Evolutionary conservation across 225 moss, liverwort and hornwort species (phyloP), one percentile per base, ranked within the genome.

Genomic region (Ulota crispa): DNA sequence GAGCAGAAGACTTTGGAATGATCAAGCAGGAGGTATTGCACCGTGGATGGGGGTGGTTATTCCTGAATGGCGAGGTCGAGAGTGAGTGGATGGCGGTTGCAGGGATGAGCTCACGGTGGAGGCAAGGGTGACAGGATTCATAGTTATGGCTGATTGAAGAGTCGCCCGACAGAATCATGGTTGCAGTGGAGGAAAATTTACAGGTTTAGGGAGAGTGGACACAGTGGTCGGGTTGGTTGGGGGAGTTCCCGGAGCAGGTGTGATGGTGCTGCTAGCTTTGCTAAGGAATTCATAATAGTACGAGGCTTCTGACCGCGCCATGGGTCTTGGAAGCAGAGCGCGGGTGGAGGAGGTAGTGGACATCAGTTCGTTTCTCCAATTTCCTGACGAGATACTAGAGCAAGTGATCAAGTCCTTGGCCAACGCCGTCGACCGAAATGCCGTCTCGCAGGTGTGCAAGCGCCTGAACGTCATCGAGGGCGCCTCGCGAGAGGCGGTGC

Each of bases 391-490:
- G 74, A 86, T 89, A 72, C 56, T 89, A 2, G 68, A 81, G 75
- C 78, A 78, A 55, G 81, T 89, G 28, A 74, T 89, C 18, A 64
- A 81, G 13, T 72, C 41, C 8, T 47, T 89, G 15, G 23, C 70
- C 19, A 72, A 15, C 28, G 21, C 53, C 21, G 78, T 72, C 19
- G 81, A 84, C 54, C 68, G 86, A 20, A 89, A 86, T 79, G 81
- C 78, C 18, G 57, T 81, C 36, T 86, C 89, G 30, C 85, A 81
- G 1, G 89, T 89, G n/a, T 89, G 89, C 83, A 89, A 75, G 68
- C 86, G 86, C 52, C 75, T 89, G 19, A 69, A 84, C 23, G 54
- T 45, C 39, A 81, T 89, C 27, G 89, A 89, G 78, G 86, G 86
- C 23, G 42, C 39, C 24, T 77, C 83, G 0, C 81, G 89, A 50